phyloP scores from a whole-genome alignment of 768 basidiomycete genomes.

The Lepiota venenata region DNA sequence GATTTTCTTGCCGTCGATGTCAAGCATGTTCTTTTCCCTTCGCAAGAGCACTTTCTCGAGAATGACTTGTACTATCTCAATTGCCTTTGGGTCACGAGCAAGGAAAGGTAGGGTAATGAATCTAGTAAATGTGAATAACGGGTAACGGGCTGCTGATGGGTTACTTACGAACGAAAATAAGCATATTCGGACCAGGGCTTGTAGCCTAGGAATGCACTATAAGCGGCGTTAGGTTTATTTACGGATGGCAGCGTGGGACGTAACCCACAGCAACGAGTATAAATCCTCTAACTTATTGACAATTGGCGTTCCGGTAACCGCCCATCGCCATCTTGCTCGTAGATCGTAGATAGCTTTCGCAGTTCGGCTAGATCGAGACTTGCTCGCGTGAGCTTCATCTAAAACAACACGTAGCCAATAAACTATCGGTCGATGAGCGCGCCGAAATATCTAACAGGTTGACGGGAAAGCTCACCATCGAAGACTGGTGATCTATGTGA shows the following conservation, averaged over 20 bases:
- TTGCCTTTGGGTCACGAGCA: conserved; percentile 85
- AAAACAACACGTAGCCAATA: conserved; percentile 81
- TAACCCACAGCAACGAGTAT: conserved; percentile 69
- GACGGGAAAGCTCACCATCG: conserved; percentile 46
- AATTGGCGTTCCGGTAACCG: conserved; percentile 93
- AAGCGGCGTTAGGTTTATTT: background rate
- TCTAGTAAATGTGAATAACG: conserved; percentile 31
- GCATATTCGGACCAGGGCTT: conserved; percentile 79
- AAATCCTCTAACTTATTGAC: conserved; percentile 92
- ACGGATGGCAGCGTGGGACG: background rate
- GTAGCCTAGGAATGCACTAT: conserved; percentile 74
- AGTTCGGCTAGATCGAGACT: conserved; percentile 83
- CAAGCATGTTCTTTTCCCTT: conserved; percentile 91
- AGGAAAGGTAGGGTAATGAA: conserved; percentile 93
- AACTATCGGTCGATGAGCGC: conserved; percentile 36
- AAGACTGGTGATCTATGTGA: conserved; percentile 58
- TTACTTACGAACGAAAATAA: conserved; percentile 83
- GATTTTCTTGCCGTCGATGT: conserved; percentile 80
- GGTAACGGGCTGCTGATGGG: background rate
- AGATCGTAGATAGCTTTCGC: conserved; percentile 88
- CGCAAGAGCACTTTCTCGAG: conserved; percentile 84
- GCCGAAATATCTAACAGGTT: background rate
- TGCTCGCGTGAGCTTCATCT: conserved; percentile 96
- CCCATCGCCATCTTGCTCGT: conserved; percentile 79
- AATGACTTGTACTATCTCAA: conserved; percentile 94